Base-by-base conservation (phyloP, 2,329 filamentous ascomycete genomes). In the Trichoderma sp. region DNA sequence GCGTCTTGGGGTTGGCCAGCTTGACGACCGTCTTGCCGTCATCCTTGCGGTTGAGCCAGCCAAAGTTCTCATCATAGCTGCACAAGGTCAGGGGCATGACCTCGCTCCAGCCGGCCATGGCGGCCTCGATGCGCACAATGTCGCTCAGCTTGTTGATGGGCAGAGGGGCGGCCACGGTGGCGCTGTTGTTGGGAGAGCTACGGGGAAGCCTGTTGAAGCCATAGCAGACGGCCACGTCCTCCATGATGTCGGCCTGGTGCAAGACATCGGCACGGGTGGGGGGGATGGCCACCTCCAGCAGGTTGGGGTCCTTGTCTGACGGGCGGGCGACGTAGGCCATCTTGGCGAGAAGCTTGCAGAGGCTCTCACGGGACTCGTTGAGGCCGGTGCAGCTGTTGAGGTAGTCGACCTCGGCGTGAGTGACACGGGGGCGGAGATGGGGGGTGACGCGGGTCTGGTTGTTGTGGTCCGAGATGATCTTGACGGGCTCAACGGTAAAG, bases 201-300 rank as follows among this genome's bases (percentile, higher is more conserved):
- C 94, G 91, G 1, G 95, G 95, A 20, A 99, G 91, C 74, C 93
- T 94, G 87, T 99, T 99, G 88, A 97, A 99, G 75, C 97, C 96
- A 81, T 98, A 98, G 68, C 94, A 94, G 75, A 99, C 96, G 53
- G 94, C 96, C 23, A 97, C 91, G 80, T 99, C 97, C 84, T 99
- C 96, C 95, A 99, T 99, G 76, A 99, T 93, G 80, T 99, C 96
- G 77, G 94, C 97, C 79, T 98, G 93, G 82, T 99, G 96, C 36
- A 99, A 90, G 55, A 99, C 92, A 81, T 99, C 96, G 62, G 96
- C 95, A 74, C 96, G 90, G 61, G 95, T 98, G 36, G 95, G 90
- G 9, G 96, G 96, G 28, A 98, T 89, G 43, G 91, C 88, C 32
- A 98, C 91, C 77, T 97, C 92, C 73, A 97, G 86, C 64, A 96